Evolutionary conservation across 1,139 yeast genomes (phyloP).

Genomic region (Scheffersomyces quercinus): DNA sequence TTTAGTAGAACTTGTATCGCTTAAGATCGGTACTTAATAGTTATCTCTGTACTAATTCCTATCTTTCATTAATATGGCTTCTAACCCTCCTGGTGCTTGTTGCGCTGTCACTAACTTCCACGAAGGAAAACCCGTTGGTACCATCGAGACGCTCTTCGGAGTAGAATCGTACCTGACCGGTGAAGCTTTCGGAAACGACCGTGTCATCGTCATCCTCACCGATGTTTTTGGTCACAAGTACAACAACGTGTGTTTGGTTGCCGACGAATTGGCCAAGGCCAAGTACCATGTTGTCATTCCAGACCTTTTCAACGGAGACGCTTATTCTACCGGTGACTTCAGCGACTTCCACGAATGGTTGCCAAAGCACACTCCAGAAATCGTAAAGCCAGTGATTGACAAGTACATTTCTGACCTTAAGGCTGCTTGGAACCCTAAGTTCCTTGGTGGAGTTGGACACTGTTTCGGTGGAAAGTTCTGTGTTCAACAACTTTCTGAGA

Average conservation of each 20-base stretch:
- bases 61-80: slow-evolving; percentile 41
- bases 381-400: slow-evolving; percentile 40
- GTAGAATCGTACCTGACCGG: slow-evolving; percentile 61
- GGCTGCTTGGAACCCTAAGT: slow-evolving; percentile 48
- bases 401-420: slow-evolving; percentile 46
- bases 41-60: too few species aligned
- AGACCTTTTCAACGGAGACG: slow-evolving; percentile 67
- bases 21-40: too few species aligned
- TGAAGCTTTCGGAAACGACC: slow-evolving; percentile 34
- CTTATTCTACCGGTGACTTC: slow-evolving; percentile 28
- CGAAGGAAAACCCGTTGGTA: slow-evolving; percentile 54
- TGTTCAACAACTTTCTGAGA: slow-evolving; percentile 50
- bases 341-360: slow-evolving; percentile 50
- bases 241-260: slow-evolving; percentile 59
- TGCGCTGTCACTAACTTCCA: slow-evolving; percentile 47
- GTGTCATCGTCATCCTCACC: slow-evolving; percentile 61
- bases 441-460: slow-evolving; percentile 67
- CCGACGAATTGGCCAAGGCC: slow-evolving; percentile 63
- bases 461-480: slow-evolving; percentile 83
- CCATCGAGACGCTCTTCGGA: slow-evolving; percentile 41
- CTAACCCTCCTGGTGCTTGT: slow-evolving; percentile 53
- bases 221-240: slow-evolving; percentile 68
- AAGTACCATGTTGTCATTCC: slow-evolving; percentile 71
- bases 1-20: too few species aligned
- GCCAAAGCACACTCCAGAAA: slow-evolving; percentile 49